phyloP scores from a whole-genome alignment of 2,329 filamentous ascomycete species.

The Blastomyces silverae region DNA sequence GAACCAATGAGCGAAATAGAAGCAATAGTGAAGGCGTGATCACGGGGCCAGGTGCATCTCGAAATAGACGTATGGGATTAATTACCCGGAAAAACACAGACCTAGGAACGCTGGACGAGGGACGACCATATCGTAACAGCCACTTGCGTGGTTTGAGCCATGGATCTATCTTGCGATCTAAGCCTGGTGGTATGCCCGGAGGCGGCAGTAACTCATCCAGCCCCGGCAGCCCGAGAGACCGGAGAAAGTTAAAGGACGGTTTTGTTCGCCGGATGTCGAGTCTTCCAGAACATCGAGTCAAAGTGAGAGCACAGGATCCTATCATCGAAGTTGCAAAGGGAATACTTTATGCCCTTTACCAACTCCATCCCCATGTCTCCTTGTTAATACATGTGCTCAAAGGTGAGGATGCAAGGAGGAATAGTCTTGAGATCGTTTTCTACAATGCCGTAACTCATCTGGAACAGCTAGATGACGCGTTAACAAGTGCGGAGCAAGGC shows the following conservation, averaged over 20 bases:
- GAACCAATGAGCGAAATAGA: conserved; percentile 55
- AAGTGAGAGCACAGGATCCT: conserved; percentile 43
- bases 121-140: conserved; percentile 46
- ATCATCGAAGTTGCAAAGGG: conserved; percentile 52
- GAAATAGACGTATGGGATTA: conserved; percentile 55
- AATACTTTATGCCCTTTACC: conserved; percentile 50
- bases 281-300: conserved; percentile 50
- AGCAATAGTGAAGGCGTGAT: conserved; percentile 57
- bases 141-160: conserved; percentile 54
- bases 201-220: conserved; percentile 39
- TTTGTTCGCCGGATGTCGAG: conserved; percentile 51
- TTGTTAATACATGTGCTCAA: conserved; percentile 44
- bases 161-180: conserved; percentile 46
- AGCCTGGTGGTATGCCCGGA: conserved; percentile 30
- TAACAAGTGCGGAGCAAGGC: conserved; percentile 46
- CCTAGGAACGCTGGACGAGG: conserved; percentile 49
- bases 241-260: conserved; percentile 37
- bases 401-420: conserved; percentile 42
- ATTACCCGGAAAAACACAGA: conserved; percentile 52
- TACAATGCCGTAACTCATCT: conserved; percentile 52
- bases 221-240: conserved; percentile 41
- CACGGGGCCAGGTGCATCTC: conserved; percentile 41
- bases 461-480: conserved; percentile 50
- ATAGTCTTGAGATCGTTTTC: conserved; percentile 51
- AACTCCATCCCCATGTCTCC: conserved; percentile 45